These are phyloP conservation scores for Spiromastix sp. DNA, from an alignment of 2,329 filamentous ascomycete species.

Conservation along the genomic window DNA sequence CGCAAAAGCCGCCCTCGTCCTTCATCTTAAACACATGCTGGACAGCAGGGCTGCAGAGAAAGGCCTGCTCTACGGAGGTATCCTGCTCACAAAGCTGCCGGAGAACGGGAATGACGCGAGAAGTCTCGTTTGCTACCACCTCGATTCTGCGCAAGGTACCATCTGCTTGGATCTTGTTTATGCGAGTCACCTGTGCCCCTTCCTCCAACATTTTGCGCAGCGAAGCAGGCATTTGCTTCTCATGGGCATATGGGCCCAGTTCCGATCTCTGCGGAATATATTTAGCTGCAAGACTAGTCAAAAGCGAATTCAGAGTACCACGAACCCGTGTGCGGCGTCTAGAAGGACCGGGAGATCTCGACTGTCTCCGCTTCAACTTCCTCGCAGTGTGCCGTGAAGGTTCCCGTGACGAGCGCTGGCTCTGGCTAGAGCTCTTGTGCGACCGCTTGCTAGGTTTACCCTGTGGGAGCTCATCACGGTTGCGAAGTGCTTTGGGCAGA, in stretches of 20 bases:
- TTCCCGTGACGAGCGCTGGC: conserved; percentile 7
- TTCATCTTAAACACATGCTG: conserved; percentile 72
- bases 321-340: too few relatives aligned
- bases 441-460: conserved; percentile 5
- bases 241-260: conserved; percentile 61
- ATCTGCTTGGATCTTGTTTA: conserved; percentile 39
- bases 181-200: conserved; percentile 45
- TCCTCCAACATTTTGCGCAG: conserved; percentile 52
- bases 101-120: conserved; percentile 52
- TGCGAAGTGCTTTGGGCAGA: conserved; percentile 15
- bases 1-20: conserved; percentile 84
- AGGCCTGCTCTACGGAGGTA: conserved; percentile 55
- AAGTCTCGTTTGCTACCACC: conserved; percentile 36
- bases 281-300: too few relatives aligned
- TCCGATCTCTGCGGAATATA: conserved; percentile 50
- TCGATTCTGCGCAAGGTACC: conserved; percentile 34
- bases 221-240: conserved; percentile 64
- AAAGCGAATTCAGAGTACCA: too few relatives aligned
- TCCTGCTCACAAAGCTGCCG: conserved; percentile 56
- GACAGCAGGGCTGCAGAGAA: conserved; percentile 66
- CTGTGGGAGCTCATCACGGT: conserved; percentile 14
- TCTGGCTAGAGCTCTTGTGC: conserved; percentile 23
- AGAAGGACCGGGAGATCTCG: too few relatives aligned
- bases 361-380: conserved; percentile 13
- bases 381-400: too few relatives aligned